Evolutionary conservation across 129 eudicot species (phyloP), one percentile per base, ranked within the genome.

Genomic region (Chrysanthemum lavandulifolium): DNA sequence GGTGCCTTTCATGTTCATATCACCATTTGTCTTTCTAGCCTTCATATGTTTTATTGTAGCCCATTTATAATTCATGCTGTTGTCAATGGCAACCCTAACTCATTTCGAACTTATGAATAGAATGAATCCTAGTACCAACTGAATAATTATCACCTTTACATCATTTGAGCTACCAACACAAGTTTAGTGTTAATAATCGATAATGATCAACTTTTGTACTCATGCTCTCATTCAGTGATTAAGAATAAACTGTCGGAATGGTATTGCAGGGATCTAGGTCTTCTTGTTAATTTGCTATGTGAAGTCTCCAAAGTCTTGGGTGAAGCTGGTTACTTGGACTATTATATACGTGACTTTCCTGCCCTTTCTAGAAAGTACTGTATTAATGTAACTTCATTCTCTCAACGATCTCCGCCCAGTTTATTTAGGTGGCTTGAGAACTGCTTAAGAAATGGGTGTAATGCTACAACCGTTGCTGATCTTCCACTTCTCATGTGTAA

Each of bases 281-380:
- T 84, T 79, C 85, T 95, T 66, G 99, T 80, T 65, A 71, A 50
- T 80, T 81, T 95, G 9, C 61, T 90, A 74, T 86, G 82, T 78
- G 80, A 85, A 72, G 76, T 91, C 78, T 89, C 99, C 61, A 84
- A 76, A 64, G 71, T 81, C 78, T 68, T 95, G 65, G 80, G 84
- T 11, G 91, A 90, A 82, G 81, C 63, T 49, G 84, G 83, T 79
- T 91, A 95, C 79, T 59, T 91, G 76, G 99, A 95, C 78, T 85
- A 90, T 77, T 95, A 95, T 68, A 78, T 88, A 73, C 96, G 99
- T 13, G 99, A 95, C 80, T 95, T 90, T 85, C 99, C 99, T 36
- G 25, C 76, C 50, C 84, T 88, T 59, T 72, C 85, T 49, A 76
- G 76, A 78, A 85, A 73, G 58, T 76, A 72, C 76, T 73, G 59